Conservation (phyloP, 164 flowering plant genomes). For the Echeveria elegans region DNA sequence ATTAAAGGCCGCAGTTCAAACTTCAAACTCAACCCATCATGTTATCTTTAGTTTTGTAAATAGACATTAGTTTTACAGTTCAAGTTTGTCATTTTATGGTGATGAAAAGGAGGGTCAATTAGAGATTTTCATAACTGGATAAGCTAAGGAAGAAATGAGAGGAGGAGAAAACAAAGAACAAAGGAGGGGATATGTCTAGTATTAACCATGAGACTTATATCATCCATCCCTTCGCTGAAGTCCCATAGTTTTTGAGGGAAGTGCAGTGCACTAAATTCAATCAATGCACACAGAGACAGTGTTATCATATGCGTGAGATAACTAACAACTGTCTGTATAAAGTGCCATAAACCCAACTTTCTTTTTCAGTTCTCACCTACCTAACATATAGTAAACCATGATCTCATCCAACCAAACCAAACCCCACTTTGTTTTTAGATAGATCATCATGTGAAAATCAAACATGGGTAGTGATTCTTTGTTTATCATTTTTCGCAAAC, state of each 20-base stretch:
- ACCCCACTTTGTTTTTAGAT: constrained; percentile 4
- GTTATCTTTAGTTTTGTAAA: too few species aligned
- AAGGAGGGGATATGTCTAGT: not conserved
- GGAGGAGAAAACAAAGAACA: not conserved
- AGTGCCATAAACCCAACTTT: constrained; percentile 6
- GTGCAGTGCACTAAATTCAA: not conserved
- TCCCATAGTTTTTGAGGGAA: not conserved
- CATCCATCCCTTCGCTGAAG: not conserved
- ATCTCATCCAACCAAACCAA: constrained; percentile 8
- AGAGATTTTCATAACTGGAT: not conserved
- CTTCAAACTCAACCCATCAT: not conserved
- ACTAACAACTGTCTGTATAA: constrained; percentile 9
- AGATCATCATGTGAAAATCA: not conserved
- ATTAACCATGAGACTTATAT: not conserved
- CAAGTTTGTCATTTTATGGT: not conserved
- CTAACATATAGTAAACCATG: constrained; percentile 1
- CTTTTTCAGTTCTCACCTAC: not conserved
- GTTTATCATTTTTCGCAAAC: not conserved
- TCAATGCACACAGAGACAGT: not conserved
- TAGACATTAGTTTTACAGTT: not conserved
- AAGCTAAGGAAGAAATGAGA: constrained; percentile 1
- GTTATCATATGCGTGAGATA: constrained; percentile 7
- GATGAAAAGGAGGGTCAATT: not conserved
- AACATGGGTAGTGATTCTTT: constrained; percentile 4
- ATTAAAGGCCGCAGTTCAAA: not conserved